phyloP scores from a whole-genome alignment of 805 yeast genomes.

The Scheffersomyces ergatensis region DNA sequence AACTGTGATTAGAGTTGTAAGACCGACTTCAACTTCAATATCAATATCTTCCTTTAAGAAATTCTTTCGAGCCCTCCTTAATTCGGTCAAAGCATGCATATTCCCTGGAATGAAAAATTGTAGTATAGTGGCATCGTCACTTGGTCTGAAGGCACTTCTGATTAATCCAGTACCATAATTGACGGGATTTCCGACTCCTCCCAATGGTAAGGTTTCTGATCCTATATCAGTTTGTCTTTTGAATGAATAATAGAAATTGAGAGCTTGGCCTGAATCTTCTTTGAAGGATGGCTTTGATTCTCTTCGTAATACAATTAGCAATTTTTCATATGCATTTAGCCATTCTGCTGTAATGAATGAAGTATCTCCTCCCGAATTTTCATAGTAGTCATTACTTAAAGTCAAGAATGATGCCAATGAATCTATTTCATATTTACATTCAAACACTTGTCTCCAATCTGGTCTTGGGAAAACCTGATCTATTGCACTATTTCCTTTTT shows the following conservation, averaged over 20 bases:
- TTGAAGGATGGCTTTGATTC: constrained; percentile 64
- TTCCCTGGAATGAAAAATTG: constrained; percentile 86
- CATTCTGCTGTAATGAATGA: constrained; percentile 50
- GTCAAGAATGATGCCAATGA: constrained; percentile 81
- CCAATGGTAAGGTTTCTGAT: constrained; percentile 74
- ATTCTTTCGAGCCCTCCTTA: constrained; percentile 31
- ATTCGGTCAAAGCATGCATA: constrained; percentile 68
- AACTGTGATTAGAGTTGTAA: constrained; percentile 12
- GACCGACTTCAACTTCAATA: constrained; percentile 1
- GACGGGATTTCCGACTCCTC: constrained; percentile 85
- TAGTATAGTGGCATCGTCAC: constrained; percentile 80
- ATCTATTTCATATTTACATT: constrained; percentile 88
- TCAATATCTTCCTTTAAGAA: constrained; percentile 12
- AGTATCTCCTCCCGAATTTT: constrained; percentile 46
- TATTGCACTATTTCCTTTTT: constrained; percentile 47
- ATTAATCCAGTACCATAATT: constrained; percentile 65
- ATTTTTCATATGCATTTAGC: constrained; percentile 54
- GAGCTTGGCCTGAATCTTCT: constrained; percentile 44
- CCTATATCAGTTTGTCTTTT: constrained; percentile 73
- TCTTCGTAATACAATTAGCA: constrained; percentile 53
- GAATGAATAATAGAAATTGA: constrained; percentile 59
- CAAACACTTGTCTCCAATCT: constrained; percentile 72
- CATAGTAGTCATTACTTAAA: constrained; percentile 67
- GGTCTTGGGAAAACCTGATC: constrained; percentile 72
- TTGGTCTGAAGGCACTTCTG: constrained; percentile 84